Conservation (phyloP, 495 filamentous ascomycete genomes). For the Chaetomidium leptoderma region DNA sequence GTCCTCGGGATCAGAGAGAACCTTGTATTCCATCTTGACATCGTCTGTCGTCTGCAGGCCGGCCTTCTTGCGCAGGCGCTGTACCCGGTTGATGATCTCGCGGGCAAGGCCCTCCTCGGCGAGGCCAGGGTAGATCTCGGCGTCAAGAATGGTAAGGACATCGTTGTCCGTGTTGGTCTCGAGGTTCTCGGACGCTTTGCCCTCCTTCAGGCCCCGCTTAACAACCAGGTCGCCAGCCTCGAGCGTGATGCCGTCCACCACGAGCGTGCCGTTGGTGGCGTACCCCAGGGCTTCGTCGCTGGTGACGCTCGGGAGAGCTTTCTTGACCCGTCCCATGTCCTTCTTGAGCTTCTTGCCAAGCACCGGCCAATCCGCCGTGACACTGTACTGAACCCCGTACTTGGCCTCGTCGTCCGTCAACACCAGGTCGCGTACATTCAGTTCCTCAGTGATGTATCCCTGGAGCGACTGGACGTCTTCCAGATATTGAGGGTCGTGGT, state of each 20-base stretch:
- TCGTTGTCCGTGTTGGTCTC: constrained; percentile 76
- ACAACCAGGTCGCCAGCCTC: constrained; percentile 78
- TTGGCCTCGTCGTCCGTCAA: constrained; percentile 81
- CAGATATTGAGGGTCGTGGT: constrained; percentile 77
- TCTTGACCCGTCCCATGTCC: constrained; percentile 83
- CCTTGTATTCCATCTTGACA: constrained; percentile 44
- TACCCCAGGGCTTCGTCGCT: constrained; percentile 76
- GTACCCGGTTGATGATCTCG: constrained; percentile 46
- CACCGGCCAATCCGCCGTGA: constrained; percentile 84
- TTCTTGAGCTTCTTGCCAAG: constrained; percentile 97
- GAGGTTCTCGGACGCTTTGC: constrained; percentile 60
- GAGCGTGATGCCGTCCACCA: constrained; percentile 79
- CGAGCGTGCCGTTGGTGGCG: constrained; percentile 62
- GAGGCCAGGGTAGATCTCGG: constrained; percentile 40
- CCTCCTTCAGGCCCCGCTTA: constrained; percentile 69
- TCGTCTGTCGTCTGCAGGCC: constrained; percentile 43
- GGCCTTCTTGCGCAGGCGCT: constrained; percentile 45
- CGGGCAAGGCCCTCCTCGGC: constrained; percentile 43
- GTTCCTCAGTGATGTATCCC: constrained; percentile 79
- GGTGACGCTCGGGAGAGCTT: constrained; percentile 74
- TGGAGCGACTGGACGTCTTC: constrained; percentile 82
- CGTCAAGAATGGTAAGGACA: constrained; percentile 43
- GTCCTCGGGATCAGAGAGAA: constrained; percentile 64
- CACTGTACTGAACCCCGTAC: constrained; percentile 88
- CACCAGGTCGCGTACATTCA: constrained; percentile 83